phyloP scores from a whole-genome alignment of 805 yeast genomes.

The Candida oleophila region DNA sequence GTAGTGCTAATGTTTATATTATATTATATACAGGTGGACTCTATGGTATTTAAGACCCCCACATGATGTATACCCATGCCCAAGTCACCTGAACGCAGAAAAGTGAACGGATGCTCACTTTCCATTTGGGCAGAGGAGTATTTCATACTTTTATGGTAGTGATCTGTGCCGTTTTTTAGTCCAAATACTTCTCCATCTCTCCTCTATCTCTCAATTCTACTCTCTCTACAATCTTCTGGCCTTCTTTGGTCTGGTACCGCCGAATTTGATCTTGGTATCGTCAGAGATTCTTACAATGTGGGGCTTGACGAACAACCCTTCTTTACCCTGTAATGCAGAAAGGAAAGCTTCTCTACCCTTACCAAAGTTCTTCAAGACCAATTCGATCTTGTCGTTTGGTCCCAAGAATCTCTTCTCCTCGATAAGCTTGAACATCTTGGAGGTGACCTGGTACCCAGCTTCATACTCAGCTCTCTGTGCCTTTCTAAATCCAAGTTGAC shows the following conservation, averaged over 20 bases:
- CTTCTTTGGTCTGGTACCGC: constrained; percentile 87
- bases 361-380: constrained; percentile 79
- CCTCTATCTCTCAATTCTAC: neutral
- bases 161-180: too few relatives aligned
- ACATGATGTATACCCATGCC: too few relatives aligned
- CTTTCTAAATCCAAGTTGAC: constrained; percentile 85
- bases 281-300: constrained; percentile 72
- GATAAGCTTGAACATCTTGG: constrained; percentile 69
- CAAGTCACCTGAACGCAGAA: too few relatives aligned
- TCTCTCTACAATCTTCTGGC: constrained; percentile 61
- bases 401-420: constrained; percentile 58
- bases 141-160: too few relatives aligned
- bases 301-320: constrained; percentile 70
- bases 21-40: constrained; percentile 4
- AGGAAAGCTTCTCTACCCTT: constrained; percentile 86
- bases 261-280: constrained; percentile 79
- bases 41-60: too few relatives aligned
- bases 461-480: constrained; percentile 91
- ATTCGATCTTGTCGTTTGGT: constrained; percentile 60
- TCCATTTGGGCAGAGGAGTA: too few relatives aligned
- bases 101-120: too few relatives aligned
- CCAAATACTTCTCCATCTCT: too few relatives aligned
- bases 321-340: constrained; percentile 84
- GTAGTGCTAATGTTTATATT: neutral
- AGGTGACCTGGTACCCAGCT: constrained; percentile 83